A percentile compares a stretch with the other conserved stretches of the same genome.
Conservation (phyloP, 2,329 filamentous ascomycete species). For the Neoascochyta sp. region DNA sequence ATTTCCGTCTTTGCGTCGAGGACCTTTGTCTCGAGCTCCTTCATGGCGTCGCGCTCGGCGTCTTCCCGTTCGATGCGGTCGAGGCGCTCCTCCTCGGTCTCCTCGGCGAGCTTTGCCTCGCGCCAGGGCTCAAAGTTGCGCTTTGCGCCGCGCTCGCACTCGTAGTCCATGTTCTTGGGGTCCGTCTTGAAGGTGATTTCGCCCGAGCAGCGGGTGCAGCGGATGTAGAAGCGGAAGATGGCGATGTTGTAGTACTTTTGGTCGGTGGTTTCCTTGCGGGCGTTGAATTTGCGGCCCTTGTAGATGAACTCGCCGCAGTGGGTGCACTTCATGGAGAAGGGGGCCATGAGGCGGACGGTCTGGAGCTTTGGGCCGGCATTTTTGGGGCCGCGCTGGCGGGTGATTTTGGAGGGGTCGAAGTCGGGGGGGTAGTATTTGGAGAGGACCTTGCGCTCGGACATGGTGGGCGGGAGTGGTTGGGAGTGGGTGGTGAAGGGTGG, state of each 20-base stretch:
- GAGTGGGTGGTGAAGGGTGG: not conserved
- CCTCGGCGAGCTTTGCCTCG: constrained; percentile 61
- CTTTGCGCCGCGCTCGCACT: constrained; percentile 75
- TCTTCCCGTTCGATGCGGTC: constrained; percentile 79
- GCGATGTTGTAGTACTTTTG: constrained; percentile 86
- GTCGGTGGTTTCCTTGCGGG: constrained; percentile 85
- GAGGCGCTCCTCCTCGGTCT: constrained; percentile 82
- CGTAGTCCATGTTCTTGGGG: constrained; percentile 91
- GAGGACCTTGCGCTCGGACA: constrained; percentile 85
- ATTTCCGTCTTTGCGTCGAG: constrained; percentile 91
- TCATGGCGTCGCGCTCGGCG: constrained; percentile 86
- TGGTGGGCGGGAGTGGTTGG: constrained; percentile 41
- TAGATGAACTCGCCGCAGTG: constrained; percentile 78
- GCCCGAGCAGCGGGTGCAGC: constrained; percentile 78
- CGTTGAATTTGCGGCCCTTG: constrained; percentile 93
- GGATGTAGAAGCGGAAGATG: constrained; percentile 82
- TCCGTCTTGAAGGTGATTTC: constrained; percentile 95
- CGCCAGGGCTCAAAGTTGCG: constrained; percentile 94
- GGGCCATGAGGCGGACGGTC: constrained; percentile 85
- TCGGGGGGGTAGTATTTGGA: constrained; percentile 67
- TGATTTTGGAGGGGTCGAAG: constrained; percentile 82
- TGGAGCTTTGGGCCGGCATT: constrained; percentile 74
- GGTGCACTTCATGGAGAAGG: constrained; percentile 75
- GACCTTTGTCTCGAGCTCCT: constrained; percentile 89
- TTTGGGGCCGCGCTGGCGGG: constrained; percentile 65